Evolutionary conservation across 1,284 basidiomycete species (phyloP).

Genomic region (Leccinum fallax): DNA sequence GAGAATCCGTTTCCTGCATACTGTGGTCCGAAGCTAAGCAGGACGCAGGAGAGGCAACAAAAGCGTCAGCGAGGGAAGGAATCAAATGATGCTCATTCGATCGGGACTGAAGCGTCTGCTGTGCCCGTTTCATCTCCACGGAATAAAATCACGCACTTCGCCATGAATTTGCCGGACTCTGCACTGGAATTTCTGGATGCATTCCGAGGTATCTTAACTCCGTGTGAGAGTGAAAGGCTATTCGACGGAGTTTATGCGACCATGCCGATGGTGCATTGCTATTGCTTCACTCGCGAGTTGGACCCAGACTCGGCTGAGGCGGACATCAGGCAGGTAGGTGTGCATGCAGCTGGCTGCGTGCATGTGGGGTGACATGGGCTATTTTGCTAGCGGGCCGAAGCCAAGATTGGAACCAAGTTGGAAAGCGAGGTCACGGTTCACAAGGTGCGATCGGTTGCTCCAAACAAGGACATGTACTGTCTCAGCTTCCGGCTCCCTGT

Average conservation of each 20-base stretch:
- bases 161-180: constrained; percentile 96
- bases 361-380: constrained; percentile 9
- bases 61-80: constrained; percentile 33
- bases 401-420: constrained; percentile 62
- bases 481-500: constrained; percentile 86
- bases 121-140: constrained; percentile 37
- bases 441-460: constrained; percentile 91
- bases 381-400: constrained; percentile 68
- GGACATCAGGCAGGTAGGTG: constrained; percentile 80
- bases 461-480: constrained; percentile 99
- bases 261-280: constrained; percentile 93
- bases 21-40: constrained; percentile 51
- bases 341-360: background rate
- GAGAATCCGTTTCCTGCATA: constrained; percentile 66
- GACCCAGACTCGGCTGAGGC: constrained; percentile 65
- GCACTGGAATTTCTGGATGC: constrained; percentile 91
- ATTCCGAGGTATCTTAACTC: constrained; percentile 72
- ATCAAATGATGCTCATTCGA: constrained; percentile 14
- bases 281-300: constrained; percentile 94
- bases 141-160: constrained; percentile 78
- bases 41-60: constrained; percentile 40
- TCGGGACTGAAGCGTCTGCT: background rate
- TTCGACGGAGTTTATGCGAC: constrained; percentile 50
- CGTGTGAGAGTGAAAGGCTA: constrained; percentile 38
- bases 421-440: constrained; percentile 62